These are phyloP conservation scores for Polygonum maritimum DNA, from an alignment of 148 eudicot genomes.

Conservation along the genomic window DNA sequence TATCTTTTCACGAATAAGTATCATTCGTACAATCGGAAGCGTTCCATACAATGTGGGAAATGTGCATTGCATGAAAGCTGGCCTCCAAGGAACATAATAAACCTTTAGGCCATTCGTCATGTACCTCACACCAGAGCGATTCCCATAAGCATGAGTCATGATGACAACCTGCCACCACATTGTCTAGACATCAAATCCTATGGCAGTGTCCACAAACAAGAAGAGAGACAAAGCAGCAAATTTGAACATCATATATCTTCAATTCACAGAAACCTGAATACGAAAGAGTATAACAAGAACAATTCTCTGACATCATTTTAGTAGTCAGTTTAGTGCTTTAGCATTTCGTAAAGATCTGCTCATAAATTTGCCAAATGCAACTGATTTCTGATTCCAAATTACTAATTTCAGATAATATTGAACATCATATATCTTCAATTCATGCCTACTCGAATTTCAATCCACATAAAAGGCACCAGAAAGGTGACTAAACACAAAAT, in stretches of 20 bases:
- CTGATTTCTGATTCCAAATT: neutral
- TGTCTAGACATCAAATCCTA: neutral
- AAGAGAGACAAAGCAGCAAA: neutral
- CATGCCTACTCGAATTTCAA: neutral
- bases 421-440: neutral
- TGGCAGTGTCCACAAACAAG: constrained; percentile 7
- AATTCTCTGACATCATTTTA: neutral
- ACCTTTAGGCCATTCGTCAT: constrained; percentile 90
- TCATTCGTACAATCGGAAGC: constrained; percentile 76
- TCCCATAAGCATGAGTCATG: constrained; percentile 92
- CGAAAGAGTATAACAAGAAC: neutral
- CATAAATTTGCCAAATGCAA: neutral
- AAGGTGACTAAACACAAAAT: neutral
- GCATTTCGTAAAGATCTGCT: neutral
- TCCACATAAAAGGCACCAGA: neutral
- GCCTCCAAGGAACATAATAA: constrained; percentile 93
- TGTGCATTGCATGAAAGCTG: constrained; percentile 87
- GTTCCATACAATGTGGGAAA: constrained; percentile 88
- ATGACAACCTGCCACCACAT: constrained; percentile 57
- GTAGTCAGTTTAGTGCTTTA: neutral
- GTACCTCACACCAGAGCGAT: constrained; percentile 90
- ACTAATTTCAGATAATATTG: neutral
- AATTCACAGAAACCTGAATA: neutral
- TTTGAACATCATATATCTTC: neutral
- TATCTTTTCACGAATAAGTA: constrained; percentile 76